These are phyloP conservation scores for Podaxis pistillaris DNA, from an alignment of 768 basidiomycete species.

Conservation along the genomic window DNA sequence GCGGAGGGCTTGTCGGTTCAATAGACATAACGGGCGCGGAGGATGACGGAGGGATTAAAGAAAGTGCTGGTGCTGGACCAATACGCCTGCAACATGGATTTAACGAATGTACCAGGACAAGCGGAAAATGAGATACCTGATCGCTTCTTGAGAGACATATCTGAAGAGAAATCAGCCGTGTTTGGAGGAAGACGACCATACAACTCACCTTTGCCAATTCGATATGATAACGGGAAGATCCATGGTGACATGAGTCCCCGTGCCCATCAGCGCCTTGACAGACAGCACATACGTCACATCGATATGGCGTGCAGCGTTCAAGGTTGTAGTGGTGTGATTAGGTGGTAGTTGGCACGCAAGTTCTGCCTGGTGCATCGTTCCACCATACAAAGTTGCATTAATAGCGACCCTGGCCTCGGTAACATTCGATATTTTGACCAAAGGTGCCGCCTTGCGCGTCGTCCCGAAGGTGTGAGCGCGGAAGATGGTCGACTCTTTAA, in stretches of 20 bases:
- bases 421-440: conserved; percentile 51
- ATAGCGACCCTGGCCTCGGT: conserved; percentile 72
- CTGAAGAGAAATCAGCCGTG: conserved; percentile 34
- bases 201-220: conserved; percentile 78
- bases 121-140: conserved; percentile 39
- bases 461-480: conserved; percentile 56
- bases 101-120: conserved; percentile 16
- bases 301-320: conserved; percentile 80
- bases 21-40: conserved; percentile 1
- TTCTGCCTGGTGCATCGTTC: conserved; percentile 70
- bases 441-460: conserved; percentile 59
- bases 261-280: conserved; percentile 77
- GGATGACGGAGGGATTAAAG: conserved; percentile 31
- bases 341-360: conserved; percentile 66
- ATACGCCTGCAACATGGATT: conserved; percentile 36
- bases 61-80: conserved; percentile 45
- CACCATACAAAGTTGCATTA: conserved; percentile 73
- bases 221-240: conserved; percentile 81
- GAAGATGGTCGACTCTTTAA: conserved; percentile 77
- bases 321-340: conserved; percentile 76
- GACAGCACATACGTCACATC: conserved; percentile 80
- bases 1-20: neutral
- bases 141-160: conserved; percentile 68
- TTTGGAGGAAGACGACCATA: neutral
- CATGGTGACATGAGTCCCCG: conserved; percentile 60